Base-by-base conservation (phyloP, 805 yeast species). In the Starmerella potacharoeniae region DNA sequence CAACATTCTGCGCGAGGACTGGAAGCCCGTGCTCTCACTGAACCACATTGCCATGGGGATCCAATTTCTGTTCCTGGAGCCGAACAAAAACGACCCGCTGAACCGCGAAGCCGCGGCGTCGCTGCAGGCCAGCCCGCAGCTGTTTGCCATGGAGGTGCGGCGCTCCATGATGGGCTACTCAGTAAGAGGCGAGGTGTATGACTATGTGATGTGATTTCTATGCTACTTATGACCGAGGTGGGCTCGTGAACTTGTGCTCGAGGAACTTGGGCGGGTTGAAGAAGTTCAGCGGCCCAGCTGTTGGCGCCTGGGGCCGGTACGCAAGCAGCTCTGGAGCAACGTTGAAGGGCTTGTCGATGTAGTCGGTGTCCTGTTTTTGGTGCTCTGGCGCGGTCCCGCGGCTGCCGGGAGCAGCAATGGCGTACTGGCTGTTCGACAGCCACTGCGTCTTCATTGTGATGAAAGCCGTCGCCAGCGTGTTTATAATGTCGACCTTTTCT, bases 21-120 rank as follows among this genome's bases (percentile, higher is more conserved):
- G 98, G 98, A 82, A 89, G 33, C 97, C 98, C 0, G 95, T 89
- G 0, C 73, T 91, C 61, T 86, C 84, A 56, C 71, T 91, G 65
- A 87, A 85, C 66, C 76, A 90, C 5, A 82, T 91, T 8, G 75
- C 90, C 54, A 82, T 90, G 41, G 97, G 98, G 0, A 74, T 91
- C 53, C 79, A 89, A 64, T 89, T 84, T 66, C 75, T 91, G 58
- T 89, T 91, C 62, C 71, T 87, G 53, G 97, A 91, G 62, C 96
- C 97, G 7, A 91, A 88, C 66, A 84, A 95, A 1, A 82, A 81
- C 58, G 97, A 91, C 67, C 97, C 97, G 3, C 76, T 91, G 62
- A 93, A 93, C 68, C 87, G 89, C 65, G 85, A 78, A n/a, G 95
- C 95, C 2, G 96, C 95, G 3, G 77, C 78, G 47, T 74, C 73